Evolutionary conservation across 2,329 filamentous ascomycete genomes (phyloP).

Genomic region (Pleomassaria siparia): DNA sequence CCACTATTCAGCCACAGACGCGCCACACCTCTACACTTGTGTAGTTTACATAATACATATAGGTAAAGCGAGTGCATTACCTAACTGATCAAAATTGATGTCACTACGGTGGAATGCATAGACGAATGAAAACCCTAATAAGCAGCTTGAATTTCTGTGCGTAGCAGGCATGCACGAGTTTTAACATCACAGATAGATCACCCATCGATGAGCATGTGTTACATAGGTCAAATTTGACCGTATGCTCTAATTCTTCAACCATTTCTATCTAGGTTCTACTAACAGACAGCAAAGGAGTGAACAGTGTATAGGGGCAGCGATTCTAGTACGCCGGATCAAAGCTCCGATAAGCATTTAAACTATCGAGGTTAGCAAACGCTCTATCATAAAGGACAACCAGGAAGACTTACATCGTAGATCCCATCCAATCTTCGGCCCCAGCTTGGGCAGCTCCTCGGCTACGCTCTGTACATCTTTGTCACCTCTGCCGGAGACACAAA

Average conservation of each 20-base stretch:
- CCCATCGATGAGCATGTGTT: neutral
- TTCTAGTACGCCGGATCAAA: neutral
- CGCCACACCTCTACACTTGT: no score
- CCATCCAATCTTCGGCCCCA: conserved; percentile 86
- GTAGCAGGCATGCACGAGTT: no score
- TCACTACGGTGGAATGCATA: no score
- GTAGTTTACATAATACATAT: no score
- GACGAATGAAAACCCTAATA: no score
- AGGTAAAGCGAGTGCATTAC: no score
- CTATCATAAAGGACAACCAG: neutral
- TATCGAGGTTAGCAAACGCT: conserved; percentile 21
- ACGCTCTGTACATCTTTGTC: conserved; percentile 99
- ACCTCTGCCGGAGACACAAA: conserved; percentile 88
- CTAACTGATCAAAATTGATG: no score
- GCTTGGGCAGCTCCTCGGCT: conserved; percentile 83
- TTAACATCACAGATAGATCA: no score
- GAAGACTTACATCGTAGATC: conserved; percentile 56
- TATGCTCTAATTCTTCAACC: neutral
- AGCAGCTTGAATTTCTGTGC: no score
- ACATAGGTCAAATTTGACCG: neutral
- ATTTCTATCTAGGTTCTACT: neutral
- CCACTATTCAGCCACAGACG: no score
- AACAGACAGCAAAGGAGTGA: neutral
- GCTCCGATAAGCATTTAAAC: conserved; percentile 19
- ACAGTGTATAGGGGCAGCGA: neutral